Evolutionary conservation across 306 rosid species (phyloP).

Genomic region (Mimosa pudica): DNA sequence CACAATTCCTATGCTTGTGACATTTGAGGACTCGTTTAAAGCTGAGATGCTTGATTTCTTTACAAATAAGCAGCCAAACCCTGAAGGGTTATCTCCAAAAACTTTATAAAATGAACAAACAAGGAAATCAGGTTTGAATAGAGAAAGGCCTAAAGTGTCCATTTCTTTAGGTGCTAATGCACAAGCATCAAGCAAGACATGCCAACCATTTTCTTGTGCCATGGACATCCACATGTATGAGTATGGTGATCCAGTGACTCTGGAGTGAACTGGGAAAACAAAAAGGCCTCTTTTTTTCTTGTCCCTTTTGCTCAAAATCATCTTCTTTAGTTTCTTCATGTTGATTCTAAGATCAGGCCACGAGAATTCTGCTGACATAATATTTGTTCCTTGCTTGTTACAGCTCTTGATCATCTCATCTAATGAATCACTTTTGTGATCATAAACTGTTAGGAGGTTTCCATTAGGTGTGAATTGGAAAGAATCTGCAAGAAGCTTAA

Average conservation of each 20-base stretch:
- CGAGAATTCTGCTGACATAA: conserved; percentile 59
- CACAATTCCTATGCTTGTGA: conserved; percentile 62
- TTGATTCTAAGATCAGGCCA: conserved; percentile 63
- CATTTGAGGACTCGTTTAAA: conserved; percentile 43
- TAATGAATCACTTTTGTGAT: conserved; percentile 64
- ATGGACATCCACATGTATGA: conserved; percentile 82
- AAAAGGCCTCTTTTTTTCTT: conserved; percentile 58
- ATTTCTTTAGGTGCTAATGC: conserved; percentile 79
- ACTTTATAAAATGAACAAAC: conserved; percentile 75
- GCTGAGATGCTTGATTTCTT: conserved; percentile 63
- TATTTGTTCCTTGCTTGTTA: conserved; percentile 58
- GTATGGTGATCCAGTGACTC: conserved; percentile 71
- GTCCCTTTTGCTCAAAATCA: conserved; percentile 39
- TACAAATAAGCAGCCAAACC: conserved; percentile 79
- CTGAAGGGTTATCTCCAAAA: conserved; percentile 81
- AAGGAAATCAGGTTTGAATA: conserved; percentile 80
- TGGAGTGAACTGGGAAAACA: conserved; percentile 83
- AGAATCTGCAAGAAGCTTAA: conserved; percentile 69
- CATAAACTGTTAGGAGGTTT: conserved; percentile 73
- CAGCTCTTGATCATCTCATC: conserved; percentile 65
- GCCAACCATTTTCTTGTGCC: conserved; percentile 85
- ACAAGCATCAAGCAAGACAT: conserved; percentile 72
- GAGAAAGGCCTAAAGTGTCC: conserved; percentile 75
- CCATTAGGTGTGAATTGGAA: conserved; percentile 67
- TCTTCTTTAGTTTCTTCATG: conserved; percentile 52